A percentile compares a stretch with the other conserved stretches of the same genome.
Evolutionary conservation across 768 basidiomycete species (phyloP).

Genomic region (Russula dissimulans): DNA sequence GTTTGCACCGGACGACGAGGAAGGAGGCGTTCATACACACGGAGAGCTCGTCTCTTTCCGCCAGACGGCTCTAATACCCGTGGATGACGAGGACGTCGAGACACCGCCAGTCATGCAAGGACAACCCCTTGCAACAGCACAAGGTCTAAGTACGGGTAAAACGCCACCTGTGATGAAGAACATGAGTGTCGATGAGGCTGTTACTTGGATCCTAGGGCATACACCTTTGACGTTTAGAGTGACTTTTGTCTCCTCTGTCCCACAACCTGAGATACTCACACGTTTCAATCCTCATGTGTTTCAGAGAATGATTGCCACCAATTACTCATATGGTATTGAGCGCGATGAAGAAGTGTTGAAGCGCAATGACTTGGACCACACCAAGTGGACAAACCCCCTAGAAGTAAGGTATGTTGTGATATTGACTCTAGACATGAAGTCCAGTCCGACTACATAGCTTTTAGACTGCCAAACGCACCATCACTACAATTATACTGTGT

Average conservation of each 20-base stretch:
- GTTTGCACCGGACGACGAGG: slow-evolving; percentile 72
- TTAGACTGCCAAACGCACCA: slow-evolving; percentile 78
- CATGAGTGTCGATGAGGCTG: slow-evolving; percentile 71
- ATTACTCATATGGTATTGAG: slow-evolving; percentile 89
- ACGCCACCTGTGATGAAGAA: slow-evolving; percentile 34
- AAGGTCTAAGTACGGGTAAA: neutral
- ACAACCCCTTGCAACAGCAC: neutral
- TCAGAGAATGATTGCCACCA: slow-evolving; percentile 72
- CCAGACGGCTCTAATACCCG: slow-evolving; percentile 13
- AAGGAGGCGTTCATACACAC: slow-evolving; percentile 48
- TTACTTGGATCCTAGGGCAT: slow-evolving; percentile 71
- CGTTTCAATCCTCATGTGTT: neutral
- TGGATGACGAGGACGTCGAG: slow-evolving; percentile 18
- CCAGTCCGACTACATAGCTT: neutral
- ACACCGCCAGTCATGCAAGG: slow-evolving; percentile 7
- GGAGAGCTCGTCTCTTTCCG: slow-evolving; percentile 83
- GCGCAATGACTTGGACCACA: slow-evolving; percentile 61
- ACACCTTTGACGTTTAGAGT: slow-evolving; percentile 80
- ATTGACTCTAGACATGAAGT: neutral
- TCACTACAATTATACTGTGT: slow-evolving; percentile 88
- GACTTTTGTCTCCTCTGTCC: slow-evolving; percentile 10
- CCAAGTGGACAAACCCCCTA: slow-evolving; percentile 89
- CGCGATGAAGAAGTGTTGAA: slow-evolving; percentile 53
- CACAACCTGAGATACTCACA: neutral
- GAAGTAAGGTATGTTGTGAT: slow-evolving; percentile 46